Evolutionary conservation across 164 flowering plant genomes (phyloP), one percentile per base, ranked within the genome.

Genomic region (Brasenia schreberi): DNA sequence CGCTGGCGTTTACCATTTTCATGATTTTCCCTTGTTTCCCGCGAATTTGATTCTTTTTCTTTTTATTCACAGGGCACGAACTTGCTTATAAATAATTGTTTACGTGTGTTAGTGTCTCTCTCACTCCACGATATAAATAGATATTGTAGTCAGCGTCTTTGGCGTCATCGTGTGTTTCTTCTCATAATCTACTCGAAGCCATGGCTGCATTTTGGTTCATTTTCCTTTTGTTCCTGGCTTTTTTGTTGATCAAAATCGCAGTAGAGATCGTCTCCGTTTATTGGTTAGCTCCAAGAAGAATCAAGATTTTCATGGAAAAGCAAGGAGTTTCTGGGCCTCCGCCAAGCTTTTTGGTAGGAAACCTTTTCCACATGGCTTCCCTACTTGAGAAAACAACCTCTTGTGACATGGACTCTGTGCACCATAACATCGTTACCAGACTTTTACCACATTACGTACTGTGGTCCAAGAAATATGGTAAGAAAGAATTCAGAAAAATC

Each of bases 311-410:
- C n/a, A 93, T 93, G 98, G 86, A 79, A 43, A 82, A 67, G 74
- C 98, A 93, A 90, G 97, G 97, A n/a, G 90, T 93, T 70, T 70
- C 76, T 83, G 98, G 98, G 71, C 98, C 98, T 2, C 81, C 85
- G 71, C 91, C 96, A 16, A 81, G 83, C 27, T 84, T 81, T 66
- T 79, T 93, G 0, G 75, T 82, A 16, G 98, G 98, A 9, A 93
- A 93, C 80, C 74, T 90, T 61, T 18, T 66, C 9, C 96, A 93
- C 53, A 79, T 90, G 78, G 77, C 91, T 5, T 63, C 89, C 4
- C 76, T 93, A 16, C 74, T 86, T 49, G 19, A 89, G 11, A 72
- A 78, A 44, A 69, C 96, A 27, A 86, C 88, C 66, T 73, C 92
- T 14, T 63, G 73, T 0, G 97, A 90, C 73, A 81, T 85, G 90